Base-by-base conservation (phyloP, 768 basidiomycete genomes). In the Macrocybe gigantea region DNA sequence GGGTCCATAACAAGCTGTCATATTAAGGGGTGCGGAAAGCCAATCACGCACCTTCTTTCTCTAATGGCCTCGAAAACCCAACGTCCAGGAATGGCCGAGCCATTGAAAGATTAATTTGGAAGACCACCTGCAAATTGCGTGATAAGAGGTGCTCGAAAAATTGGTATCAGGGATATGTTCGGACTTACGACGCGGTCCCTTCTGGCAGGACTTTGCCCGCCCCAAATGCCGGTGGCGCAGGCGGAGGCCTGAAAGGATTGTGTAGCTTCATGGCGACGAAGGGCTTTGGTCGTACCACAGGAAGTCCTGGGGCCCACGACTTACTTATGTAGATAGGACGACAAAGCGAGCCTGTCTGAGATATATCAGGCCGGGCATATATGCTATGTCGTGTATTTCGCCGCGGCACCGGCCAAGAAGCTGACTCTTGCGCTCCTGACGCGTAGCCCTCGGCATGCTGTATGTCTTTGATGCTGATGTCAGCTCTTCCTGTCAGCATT, bases 61-160 rank as follows among this genome's bases (percentile, higher is more conserved):
- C 66, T 7, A 82, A 53, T 0, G 80, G 80, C 43, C 81, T 66
- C 8, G 78, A 74, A 55, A 75, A 83, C 1, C 81, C 81, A 10
- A 82, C 79, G 31, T 66, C 63, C 5, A 83, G 65, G 50, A 84
- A 72, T 1, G 79, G 69, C 29, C 64, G 6, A 83, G 56, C 80
- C 81, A 82, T n/a, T 70, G 64, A 32, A 79, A 75, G 32, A 75
- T 51, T 1, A 80, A 58, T 33, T 65, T 66, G 6, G 78, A 80
- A 14, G 75, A 54, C 57, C 57, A 66, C 47, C 78, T 79, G 53
- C 22, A 14, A 37, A 1, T 33, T 52, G 43, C 33, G 44, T 13
- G 32, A 36, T 6, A 38, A 37, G 9, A 46, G 13, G 33, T 13
- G n/a, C 33, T n/a, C 44, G 29, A 15, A 38, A 38, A 42, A 10